Evolutionary conservation across 1,139 yeast species (phyloP).

Genomic region (Candida labiduridarum): DNA sequence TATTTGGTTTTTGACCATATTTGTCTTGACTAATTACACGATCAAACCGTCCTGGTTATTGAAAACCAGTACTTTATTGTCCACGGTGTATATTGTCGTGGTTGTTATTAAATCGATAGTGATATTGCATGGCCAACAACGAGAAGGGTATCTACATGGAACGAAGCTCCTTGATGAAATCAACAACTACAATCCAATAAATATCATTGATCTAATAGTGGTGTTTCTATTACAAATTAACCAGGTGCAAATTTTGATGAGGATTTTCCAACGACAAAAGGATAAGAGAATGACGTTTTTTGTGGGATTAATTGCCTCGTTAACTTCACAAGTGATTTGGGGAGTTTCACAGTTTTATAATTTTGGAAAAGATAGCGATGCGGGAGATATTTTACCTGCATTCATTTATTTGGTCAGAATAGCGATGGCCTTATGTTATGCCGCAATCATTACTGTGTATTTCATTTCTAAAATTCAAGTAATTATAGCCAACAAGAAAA

Average conservation of each 20-base stretch:
- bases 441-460: slow-evolving; percentile 65
- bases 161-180: slow-evolving; percentile 49
- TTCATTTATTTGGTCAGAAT: slow-evolving; percentile 78
- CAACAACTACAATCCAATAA: slow-evolving; percentile 51
- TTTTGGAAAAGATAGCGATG: slow-evolving; percentile 38
- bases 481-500: slow-evolving; percentile 52
- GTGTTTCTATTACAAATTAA: slow-evolving; percentile 65
- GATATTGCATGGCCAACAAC: slow-evolving; percentile 51
- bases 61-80: slow-evolving; percentile 47
- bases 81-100: slow-evolving; percentile 56
- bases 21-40: slow-evolving; percentile 63
- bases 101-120: slow-evolving; percentile 52
- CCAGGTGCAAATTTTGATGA: slow-evolving; percentile 76
- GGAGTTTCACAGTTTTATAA: slow-evolving; percentile 59
- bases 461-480: slow-evolving; percentile 56
- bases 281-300: slow-evolving; percentile 70
- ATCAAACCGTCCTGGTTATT: slow-evolving; percentile 54
- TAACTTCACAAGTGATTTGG: slow-evolving; percentile 70
- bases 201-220: slow-evolving; percentile 63
- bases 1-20: slow-evolving; percentile 62
- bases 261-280: slow-evolving; percentile 67
- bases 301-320: slow-evolving; percentile 59
- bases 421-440: slow-evolving; percentile 71
- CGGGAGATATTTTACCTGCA: slow-evolving; percentile 70
- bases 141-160: slow-evolving; percentile 58